phyloP scores from a whole-genome alignment of 768 basidiomycete genomes.

The Chalciporus piperatus region DNA sequence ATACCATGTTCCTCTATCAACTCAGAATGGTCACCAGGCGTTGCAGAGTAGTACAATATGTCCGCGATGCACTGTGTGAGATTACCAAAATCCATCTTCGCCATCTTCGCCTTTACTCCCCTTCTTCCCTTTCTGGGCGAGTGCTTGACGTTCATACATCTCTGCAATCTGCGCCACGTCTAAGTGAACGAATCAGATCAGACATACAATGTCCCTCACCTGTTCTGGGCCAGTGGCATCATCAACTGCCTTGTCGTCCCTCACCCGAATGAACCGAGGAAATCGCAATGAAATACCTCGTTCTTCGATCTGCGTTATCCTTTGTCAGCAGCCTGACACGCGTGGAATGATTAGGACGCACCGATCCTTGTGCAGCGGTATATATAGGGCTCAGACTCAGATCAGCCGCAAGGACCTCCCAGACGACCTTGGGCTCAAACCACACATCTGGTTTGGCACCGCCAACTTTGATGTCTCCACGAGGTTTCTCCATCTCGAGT shows the following conservation, averaged over 20 bases:
- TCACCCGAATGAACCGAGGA: slow-evolving; percentile 87
- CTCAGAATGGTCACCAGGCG: slow-evolving; percentile 4
- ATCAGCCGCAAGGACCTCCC: slow-evolving; percentile 98
- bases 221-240: slow-evolving; percentile 93
- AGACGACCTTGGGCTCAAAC: slow-evolving; percentile 97
- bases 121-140: slow-evolving; percentile 75
- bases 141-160: slow-evolving; percentile 87
- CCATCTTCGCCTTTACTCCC: slow-evolving; percentile 56
- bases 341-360: slow-evolving; percentile 35
- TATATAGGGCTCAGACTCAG: slow-evolving; percentile 95
- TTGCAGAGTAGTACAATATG: slow-evolving; percentile 17
- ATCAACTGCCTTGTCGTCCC: slow-evolving; percentile 92
- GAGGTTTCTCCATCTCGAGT: slow-evolving; percentile 63
- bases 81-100: slow-evolving; percentile 80
- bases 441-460: slow-evolving; percentile 96
- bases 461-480: slow-evolving; percentile 85
- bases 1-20: neutral
- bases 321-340: slow-evolving; percentile 1
- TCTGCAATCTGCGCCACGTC: slow-evolving; percentile 67
- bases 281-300: slow-evolving; percentile 95
- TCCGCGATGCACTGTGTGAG: slow-evolving; percentile 7
- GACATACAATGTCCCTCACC: slow-evolving; percentile 40
- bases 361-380: slow-evolving; percentile 89
- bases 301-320: slow-evolving; percentile 61
- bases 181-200: slow-evolving; percentile 2